phyloP scores from a whole-genome alignment of 2,329 filamentous ascomycete species.

The Trichoderma sp. region DNA sequence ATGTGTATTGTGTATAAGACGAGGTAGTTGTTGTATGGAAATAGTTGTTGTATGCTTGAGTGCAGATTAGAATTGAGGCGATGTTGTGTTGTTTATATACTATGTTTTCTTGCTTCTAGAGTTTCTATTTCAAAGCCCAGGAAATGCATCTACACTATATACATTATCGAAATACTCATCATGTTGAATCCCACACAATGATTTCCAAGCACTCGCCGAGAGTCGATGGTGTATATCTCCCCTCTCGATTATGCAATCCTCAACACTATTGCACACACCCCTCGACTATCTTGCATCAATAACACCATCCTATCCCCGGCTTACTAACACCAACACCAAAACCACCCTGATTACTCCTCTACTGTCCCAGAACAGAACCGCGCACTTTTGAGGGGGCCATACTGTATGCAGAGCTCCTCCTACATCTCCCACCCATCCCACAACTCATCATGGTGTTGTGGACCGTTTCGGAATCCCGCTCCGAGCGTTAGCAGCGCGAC shows the following conservation, averaged over 20 bases:
- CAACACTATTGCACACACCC: background rate
- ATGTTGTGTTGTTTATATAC: background rate
- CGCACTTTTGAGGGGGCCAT: background rate
- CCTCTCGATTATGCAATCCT: conserved; percentile 4
- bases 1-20: background rate
- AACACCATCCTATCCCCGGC: background rate
- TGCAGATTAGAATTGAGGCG: background rate
- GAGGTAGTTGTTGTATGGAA: background rate
- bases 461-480: background rate
- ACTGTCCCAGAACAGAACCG: background rate
- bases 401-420: background rate
- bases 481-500: background rate
- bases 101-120: background rate
- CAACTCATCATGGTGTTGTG: background rate
- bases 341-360: background rate
- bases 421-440: background rate
- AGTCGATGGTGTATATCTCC: background rate
- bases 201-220: background rate
- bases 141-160: background rate
- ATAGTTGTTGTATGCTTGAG: background rate
- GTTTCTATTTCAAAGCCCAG: background rate
- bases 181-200: background rate
- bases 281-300: background rate
- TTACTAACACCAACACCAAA: background rate
- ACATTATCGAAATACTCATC: background rate